A percentile compares a stretch with the other conserved stretches of the same genome.
Conservation (phyloP, 1,284 basidiomycete genomes). For the Irpex sp. region DNA sequence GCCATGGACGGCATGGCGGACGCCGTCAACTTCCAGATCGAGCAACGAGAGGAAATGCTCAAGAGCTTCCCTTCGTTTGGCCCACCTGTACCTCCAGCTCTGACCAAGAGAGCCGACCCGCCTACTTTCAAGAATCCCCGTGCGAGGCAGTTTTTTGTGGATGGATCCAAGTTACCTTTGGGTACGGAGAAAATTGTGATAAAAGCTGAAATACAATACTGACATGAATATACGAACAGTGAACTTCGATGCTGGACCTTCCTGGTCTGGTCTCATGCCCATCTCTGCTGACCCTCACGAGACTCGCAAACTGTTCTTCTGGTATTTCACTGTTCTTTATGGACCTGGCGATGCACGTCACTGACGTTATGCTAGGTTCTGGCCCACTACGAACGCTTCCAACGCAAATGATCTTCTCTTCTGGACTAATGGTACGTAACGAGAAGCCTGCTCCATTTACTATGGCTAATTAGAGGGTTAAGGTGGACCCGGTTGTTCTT, state of each 20-base stretch:
- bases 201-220: slow-evolving; percentile 17
- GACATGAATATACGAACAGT: slow-evolving; percentile 18
- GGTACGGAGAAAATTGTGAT: slow-evolving; percentile 15
- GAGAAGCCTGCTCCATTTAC: neutral
- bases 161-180: slow-evolving; percentile 31
- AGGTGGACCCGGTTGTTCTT: slow-evolving; percentile 47
- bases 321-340: slow-evolving; percentile 20
- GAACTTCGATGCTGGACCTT: slow-evolving; percentile 37
- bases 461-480: neutral
- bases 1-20: slow-evolving; percentile 41
- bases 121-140: slow-evolving; percentile 31
- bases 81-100: slow-evolving; percentile 22
- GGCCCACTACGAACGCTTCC: slow-evolving; percentile 43
- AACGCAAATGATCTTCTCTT: slow-evolving; percentile 49
- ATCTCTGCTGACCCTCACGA: slow-evolving; percentile 32
- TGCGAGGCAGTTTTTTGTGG: slow-evolving; percentile 29
- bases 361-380: slow-evolving; percentile 28
- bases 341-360: neutral
- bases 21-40: slow-evolving; percentile 40
- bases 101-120: slow-evolving; percentile 20
- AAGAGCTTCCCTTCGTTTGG: slow-evolving; percentile 33
- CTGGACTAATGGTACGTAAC: slow-evolving; percentile 35
- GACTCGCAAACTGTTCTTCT: slow-evolving; percentile 43
- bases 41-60: slow-evolving; percentile 40
- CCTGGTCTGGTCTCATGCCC: slow-evolving; percentile 37